These are phyloP conservation scores for Candida vaughaniae DNA, from an alignment of 805 yeast genomes.

Conservation along the genomic window DNA sequence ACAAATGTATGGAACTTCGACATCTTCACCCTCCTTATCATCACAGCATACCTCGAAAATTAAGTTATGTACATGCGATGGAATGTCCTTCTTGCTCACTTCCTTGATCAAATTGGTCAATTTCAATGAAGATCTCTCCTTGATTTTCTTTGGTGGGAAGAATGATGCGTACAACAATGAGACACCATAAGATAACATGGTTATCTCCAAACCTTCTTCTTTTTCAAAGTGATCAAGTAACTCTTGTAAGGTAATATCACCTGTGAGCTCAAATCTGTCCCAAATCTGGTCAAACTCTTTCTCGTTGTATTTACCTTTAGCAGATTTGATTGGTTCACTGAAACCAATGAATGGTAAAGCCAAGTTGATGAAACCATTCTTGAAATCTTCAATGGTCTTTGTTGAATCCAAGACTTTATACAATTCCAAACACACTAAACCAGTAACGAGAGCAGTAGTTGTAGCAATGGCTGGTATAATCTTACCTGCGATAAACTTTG, in stretches of 20 bases:
- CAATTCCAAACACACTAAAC: conserved; percentile 86
- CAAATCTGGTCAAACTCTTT: conserved; percentile 85
- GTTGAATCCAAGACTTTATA: conserved; percentile 92
- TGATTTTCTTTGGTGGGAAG: conserved; percentile 86
- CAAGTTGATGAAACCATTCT: conserved; percentile 17
- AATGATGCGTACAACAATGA: conserved; percentile 89
- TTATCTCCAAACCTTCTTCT: conserved; percentile 80
- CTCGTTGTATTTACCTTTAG: conserved; percentile 75
- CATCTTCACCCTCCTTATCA: conserved; percentile 91
- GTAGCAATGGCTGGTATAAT: conserved; percentile 99
- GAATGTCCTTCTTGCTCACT: conserved; percentile 83
- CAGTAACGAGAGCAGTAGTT: conserved; percentile 97
- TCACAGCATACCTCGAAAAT: conserved; percentile 91
- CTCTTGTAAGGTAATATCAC: conserved; percentile 73
- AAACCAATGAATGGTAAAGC: conserved; percentile 92
- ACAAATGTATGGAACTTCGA: conserved; percentile 86
- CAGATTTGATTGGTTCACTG: conserved; percentile 90
- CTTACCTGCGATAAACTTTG: conserved; percentile 97
- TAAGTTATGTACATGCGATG: conserved; percentile 69
- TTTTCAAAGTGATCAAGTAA: conserved; percentile 73
- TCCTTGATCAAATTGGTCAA: conserved; percentile 75
- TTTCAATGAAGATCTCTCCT: conserved; percentile 68
- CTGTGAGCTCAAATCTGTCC: conserved; percentile 87
- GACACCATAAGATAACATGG: conserved; percentile 91
- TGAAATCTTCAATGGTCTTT: conserved; percentile 43